Base-by-base conservation (phyloP, 2,329 filamentous ascomycete species). In the Moelleriella libera region DNA sequence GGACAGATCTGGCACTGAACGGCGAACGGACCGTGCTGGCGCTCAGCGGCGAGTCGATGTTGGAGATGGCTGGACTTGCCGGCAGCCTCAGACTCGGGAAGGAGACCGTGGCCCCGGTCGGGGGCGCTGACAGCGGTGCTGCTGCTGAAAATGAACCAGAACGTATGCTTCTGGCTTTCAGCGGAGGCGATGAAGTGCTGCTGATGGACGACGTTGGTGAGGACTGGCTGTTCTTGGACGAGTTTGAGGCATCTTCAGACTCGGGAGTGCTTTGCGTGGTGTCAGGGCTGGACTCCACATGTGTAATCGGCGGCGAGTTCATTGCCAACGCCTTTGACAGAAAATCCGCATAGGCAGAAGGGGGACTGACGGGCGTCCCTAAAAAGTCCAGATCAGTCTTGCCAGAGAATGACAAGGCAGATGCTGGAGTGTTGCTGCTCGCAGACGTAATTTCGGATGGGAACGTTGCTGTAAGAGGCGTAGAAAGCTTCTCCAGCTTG, bases 301-400 rank as follows among this genome's bases (percentile, higher is more conserved):
- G 69, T 56, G 71, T 70, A 45, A 69, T 68, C 41, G 81, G 75
- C 7, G 85, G 85, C 52, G 82, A 88, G 60, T 81, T 78, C 49
- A 88, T 72, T 14, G 83, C 83, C 67, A 94, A 80, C 50, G 82
- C 81, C 67, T 88, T 90, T 46, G 63, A 60, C 52, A 97, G 80
- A 61, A 96, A 97, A 60, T 97, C 88, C 55, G 87, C 83, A 62
- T 97, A 97, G 49, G 90, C 89, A 28, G 78, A 73, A 3, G 90
- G 90, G 46, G 90, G 90, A 46, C 85, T 94, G 63, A 97, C 94
- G 45, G 89, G 89, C 5, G 89, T 96, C 67, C 89, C 90, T 70
- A 89, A 77, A 56, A 76, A 73, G 48, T 71, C 70, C 6, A 68
- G 61, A 34, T 66, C 68, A 7, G 68, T 64, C 52, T 65, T 66